Evolutionary conservation across 768 basidiomycete species (phyloP).

Genomic region (Boletus bicolor): DNA sequence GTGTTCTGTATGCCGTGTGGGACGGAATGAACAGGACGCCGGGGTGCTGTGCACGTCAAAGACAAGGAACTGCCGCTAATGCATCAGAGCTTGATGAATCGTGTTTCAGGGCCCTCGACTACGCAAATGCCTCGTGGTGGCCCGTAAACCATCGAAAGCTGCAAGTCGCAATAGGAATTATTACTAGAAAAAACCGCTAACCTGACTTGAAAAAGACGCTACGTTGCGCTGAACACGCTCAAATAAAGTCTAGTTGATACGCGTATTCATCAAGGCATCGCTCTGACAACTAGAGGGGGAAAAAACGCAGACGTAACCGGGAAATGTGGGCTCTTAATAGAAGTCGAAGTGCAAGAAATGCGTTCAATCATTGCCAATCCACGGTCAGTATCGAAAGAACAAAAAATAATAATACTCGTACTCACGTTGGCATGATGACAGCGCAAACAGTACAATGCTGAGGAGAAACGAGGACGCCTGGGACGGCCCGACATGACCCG

Average conservation of each 20-base stretch:
- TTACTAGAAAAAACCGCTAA: not conserved
- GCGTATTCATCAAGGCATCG: not conserved
- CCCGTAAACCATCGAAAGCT: not conserved
- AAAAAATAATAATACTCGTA: not conserved
- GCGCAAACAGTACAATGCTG: not conserved
- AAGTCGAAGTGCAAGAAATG: not conserved
- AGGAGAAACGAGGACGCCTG: not conserved
- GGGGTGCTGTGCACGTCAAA: not conserved
- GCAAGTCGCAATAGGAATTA: not conserved
- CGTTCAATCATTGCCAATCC: no score
- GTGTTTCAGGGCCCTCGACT: not conserved
- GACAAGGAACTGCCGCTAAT: not conserved
- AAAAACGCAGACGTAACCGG: not conserved
- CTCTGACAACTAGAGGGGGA: not conserved
- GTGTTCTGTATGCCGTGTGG: not conserved
- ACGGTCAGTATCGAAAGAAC: not conserved
- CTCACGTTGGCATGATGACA: not conserved
- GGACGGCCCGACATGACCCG: not conserved
- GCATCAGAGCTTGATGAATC: not conserved
- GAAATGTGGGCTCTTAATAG: not conserved
- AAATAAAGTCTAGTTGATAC: not conserved
- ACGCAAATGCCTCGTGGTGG: not conserved
- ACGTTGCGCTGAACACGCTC: not conserved
- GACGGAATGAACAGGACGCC: not conserved
- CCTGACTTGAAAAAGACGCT: not conserved